A percentile compares a stretch with the other conserved stretches of the same genome.
Evolutionary conservation across 768 basidiomycete genomes (phyloP).

Genomic region (Suillus ampliporus): DNA sequence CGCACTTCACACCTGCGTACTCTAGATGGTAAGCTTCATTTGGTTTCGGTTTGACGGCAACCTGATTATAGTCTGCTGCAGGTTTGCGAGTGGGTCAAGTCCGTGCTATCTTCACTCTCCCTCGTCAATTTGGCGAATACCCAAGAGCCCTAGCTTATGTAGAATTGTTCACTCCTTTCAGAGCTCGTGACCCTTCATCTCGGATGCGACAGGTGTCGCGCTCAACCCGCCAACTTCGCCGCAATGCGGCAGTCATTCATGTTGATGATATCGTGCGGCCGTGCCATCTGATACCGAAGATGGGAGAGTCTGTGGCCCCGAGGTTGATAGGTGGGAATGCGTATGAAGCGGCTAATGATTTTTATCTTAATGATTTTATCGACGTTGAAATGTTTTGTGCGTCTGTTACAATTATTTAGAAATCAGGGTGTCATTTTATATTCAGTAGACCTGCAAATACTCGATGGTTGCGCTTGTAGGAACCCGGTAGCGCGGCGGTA

Average conservation of each 20-base stretch:
- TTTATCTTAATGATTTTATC: slow-evolving; percentile 13
- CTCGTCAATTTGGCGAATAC: slow-evolving; percentile 8
- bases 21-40: too few relatives aligned
- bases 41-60: too few relatives aligned
- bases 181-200: not conserved
- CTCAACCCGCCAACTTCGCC: slow-evolving; percentile 8
- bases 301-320: slow-evolving; percentile 24
- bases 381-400: not conserved
- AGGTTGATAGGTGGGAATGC: slow-evolving; percentile 9
- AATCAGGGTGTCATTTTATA: too few relatives aligned
- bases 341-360: slow-evolving; percentile 2
- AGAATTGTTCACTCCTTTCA: slow-evolving; percentile 29
- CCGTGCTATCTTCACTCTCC: slow-evolving; percentile 2
- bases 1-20: too few relatives aligned
- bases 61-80: not conserved
- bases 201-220: slow-evolving; percentile 6
- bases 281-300: slow-evolving; percentile 14
- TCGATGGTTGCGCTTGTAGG: too few relatives aligned
- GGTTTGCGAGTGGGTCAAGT: slow-evolving; percentile 19
- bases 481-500: too few relatives aligned
- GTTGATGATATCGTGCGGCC: slow-evolving; percentile 7
- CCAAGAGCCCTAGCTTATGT: slow-evolving; percentile 27
- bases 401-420: too few relatives aligned
- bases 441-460: too few relatives aligned
- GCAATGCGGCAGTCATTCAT: slow-evolving; percentile 6